These are phyloP conservation scores for Alternaria sp. DNA, from an alignment of 2,329 filamentous ascomycete species.

Conservation along the genomic window DNA sequence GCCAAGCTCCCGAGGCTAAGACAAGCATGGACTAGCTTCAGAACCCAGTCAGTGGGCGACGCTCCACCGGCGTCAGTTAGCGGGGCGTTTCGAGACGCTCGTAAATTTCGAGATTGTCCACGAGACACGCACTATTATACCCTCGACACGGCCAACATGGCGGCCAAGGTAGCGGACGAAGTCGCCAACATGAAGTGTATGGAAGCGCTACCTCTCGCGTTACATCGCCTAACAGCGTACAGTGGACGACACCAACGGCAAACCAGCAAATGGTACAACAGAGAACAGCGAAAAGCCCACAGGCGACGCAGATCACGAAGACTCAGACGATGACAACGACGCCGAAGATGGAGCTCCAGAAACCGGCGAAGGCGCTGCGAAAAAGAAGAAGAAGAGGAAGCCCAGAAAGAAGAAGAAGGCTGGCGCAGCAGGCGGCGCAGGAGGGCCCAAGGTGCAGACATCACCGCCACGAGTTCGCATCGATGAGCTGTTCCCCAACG, in stretches of 20 bases:
- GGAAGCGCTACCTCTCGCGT: slow-evolving; percentile 4
- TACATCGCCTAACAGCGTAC: slow-evolving; percentile 9
- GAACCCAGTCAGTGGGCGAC: slow-evolving; percentile 15
- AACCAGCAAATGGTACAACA: slow-evolving; percentile 35
- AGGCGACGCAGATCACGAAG: slow-evolving; percentile 58
- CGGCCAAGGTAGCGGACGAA: slow-evolving; percentile 45
- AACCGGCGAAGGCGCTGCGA: slow-evolving; percentile 52
- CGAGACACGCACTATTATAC: slow-evolving; percentile 2
- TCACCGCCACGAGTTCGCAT: slow-evolving; percentile 76
- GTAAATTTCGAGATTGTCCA: slow-evolving; percentile 22
- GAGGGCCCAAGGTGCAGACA: slow-evolving; percentile 71
- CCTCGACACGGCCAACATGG: slow-evolving; percentile 38
- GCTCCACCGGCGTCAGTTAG: slow-evolving; percentile 14
- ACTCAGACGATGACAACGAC: slow-evolving; percentile 63
- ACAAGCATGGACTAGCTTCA: slow-evolving; percentile 8
- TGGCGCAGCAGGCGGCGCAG: slow-evolving; percentile 47
- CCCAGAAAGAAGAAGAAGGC: slow-evolving; percentile 73
- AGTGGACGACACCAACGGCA: slow-evolving; percentile 48
- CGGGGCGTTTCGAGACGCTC: slow-evolving; percentile 14
- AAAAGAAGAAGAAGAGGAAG: slow-evolving; percentile 87
- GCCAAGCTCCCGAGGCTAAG: slow-evolving; percentile 4
- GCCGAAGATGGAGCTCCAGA: slow-evolving; percentile 54
- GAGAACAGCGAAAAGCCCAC: slow-evolving; percentile 48
- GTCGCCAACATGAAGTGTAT: slow-evolving; percentile 48
- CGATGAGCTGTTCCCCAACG: slow-evolving; percentile 74